Evolutionary conservation across 371 early-diverging fungal species (phyloP).

Genomic region (Vittaforma corneae): DNA sequence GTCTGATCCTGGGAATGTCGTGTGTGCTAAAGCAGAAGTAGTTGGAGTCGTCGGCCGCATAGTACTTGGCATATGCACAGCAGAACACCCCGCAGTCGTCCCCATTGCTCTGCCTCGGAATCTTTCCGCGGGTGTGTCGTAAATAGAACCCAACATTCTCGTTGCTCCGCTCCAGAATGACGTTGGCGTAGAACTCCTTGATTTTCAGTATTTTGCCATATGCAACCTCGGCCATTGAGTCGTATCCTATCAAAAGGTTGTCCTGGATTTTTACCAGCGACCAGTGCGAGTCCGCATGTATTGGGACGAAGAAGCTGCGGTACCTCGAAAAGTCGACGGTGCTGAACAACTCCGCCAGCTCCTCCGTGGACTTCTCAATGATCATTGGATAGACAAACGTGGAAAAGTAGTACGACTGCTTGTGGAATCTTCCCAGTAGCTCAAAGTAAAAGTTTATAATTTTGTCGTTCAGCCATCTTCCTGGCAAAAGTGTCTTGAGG

Average conservation of each 20-base stretch:
- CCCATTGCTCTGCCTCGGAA: slow-evolving; percentile 73
- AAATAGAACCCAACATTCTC: neutral
- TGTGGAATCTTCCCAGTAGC: slow-evolving; percentile 13
- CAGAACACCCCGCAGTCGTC: slow-evolving; percentile 93
- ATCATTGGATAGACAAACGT: slow-evolving; percentile 36
- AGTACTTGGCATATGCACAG: slow-evolving; percentile 69
- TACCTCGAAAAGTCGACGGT: slow-evolving; percentile 65
- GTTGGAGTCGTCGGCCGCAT: neutral
- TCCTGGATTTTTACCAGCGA: slow-evolving; percentile 64
- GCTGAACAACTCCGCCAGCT: slow-evolving; percentile 20
- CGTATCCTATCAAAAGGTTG: slow-evolving; percentile 68
- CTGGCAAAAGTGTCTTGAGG: slow-evolving; percentile 12
- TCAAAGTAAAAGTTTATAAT: slow-evolving; percentile 48
- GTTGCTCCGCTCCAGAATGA: slow-evolving; percentile 67
- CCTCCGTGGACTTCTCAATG: slow-evolving; percentile 1
- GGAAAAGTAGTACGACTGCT: slow-evolving; percentile 18
- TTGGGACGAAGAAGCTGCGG: slow-evolving; percentile 71
- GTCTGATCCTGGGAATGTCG: neutral
- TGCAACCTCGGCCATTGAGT: slow-evolving; percentile 67
- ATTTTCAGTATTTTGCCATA: slow-evolving; percentile 59
- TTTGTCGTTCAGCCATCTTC: slow-evolving; percentile 48
- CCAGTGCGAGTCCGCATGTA: slow-evolving; percentile 78
- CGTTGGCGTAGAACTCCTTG: slow-evolving; percentile 58
- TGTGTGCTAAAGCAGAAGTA: slow-evolving; percentile 1
- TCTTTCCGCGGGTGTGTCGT: slow-evolving; percentile 45